Evolutionary conservation across 1,284 basidiomycete species (phyloP).

Genomic region (Trichosporon faecale): DNA sequence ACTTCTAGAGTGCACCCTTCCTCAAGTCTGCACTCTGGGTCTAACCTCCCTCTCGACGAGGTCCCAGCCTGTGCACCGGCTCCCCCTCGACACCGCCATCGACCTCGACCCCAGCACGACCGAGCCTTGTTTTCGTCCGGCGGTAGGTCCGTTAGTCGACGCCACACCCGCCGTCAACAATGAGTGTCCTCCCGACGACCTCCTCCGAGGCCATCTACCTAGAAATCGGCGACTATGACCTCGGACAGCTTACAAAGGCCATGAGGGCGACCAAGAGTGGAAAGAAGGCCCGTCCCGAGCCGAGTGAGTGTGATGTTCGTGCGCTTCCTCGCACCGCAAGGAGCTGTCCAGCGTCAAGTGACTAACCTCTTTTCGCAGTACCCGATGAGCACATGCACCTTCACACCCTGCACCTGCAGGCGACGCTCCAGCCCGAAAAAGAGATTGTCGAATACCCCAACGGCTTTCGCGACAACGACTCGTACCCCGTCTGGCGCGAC

Average conservation of each 20-base stretch:
- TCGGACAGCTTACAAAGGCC: conserved; percentile 13
- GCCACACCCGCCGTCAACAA: background rate
- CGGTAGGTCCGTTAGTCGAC: background rate
- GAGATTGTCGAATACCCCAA: conserved; percentile 8
- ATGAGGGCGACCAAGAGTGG: background rate
- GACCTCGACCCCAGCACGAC: too few species aligned
- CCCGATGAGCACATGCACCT: conserved; percentile 30
- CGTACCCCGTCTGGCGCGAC: conserved; percentile 5
- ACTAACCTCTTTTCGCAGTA: background rate
- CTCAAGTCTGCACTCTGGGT: background rate
- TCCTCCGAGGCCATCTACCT: conserved; percentile 6
- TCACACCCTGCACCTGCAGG: conserved; percentile 39
- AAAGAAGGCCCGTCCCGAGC: background rate
- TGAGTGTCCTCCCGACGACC: background rate
- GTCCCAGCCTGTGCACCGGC: background rate
- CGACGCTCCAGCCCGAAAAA: conserved; percentile 21
- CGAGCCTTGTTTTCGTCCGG: background rate
- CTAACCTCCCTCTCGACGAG: background rate
- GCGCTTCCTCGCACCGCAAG: background rate
- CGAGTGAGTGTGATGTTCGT: background rate
- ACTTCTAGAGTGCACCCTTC: background rate
- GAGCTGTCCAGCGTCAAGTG: background rate
- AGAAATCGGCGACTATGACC: conserved; percentile 16
- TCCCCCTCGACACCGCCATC: background rate
- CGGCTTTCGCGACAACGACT: conserved; percentile 14